Base-by-base conservation (phyloP, 1,284 basidiomycete species). In the Trichosporon asahii region DNA sequence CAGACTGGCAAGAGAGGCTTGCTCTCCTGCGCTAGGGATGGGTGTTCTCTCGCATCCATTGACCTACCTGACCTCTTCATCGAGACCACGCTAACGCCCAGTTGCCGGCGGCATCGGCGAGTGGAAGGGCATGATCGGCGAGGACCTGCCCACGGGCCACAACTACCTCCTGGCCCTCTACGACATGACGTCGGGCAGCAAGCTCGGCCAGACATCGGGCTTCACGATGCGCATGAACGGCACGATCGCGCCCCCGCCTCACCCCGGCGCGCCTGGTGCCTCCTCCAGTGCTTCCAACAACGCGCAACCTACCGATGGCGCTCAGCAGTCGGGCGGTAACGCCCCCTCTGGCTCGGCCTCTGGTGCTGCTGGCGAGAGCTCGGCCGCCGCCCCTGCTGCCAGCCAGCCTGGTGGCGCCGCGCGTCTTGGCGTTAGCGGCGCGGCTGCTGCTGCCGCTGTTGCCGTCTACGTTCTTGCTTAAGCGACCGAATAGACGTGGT, bases 161-260 rank as follows among this genome's bases (percentile, higher is more conserved):
- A 33, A 61, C 57, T 61, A 61, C 57, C 57, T 61, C 15, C 57
- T 61, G 15, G 57, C 57, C 18, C 57, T 61, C 18, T 61, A 61
- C 29, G 57, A 61, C 57, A 31, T 29, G 27, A 61, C 57, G 2
- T 60, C 55, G 3, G 55, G 55, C 29, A 33, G 27, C 29, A 61
- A 61, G 57, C 57, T 61, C 11, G 57, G 57, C 57, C 57, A 61
- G 57, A 61, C 57, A 1, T n/a, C 15, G 7, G 57, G 57, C 57
- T 61, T 61, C 57, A 61, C 57, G 15, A 11, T 61, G 29, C 57
- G 57, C 18, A 33, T 33, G 29, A 61, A 61, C 29, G 57, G 57
- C 57, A 61, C 57, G 4, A 29, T 61, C 8, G 27, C 57, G 2
- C 29, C 57, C 6, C 27, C 27, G n/a, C 57, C 57, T 29, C 57